Percentiles rank a stretch among this genome's conserved stretches.
Evolutionary conservation across 1,284 basidiomycete species (phyloP).

Genomic region (Cutaneotrichosporon dermatis): DNA sequence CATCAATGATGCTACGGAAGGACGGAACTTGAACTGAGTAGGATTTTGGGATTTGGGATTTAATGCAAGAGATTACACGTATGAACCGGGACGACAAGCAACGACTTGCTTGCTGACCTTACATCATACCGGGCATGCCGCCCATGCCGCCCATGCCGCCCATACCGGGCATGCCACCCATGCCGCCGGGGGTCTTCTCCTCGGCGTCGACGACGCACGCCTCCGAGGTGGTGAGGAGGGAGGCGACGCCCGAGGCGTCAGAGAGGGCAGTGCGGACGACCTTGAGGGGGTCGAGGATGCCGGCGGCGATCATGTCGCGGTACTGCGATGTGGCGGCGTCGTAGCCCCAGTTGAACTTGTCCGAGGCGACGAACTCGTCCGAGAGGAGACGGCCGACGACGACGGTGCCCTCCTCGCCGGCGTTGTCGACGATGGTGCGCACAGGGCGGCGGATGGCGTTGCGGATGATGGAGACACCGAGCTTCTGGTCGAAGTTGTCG

Average conservation of each 20-base stretch:
- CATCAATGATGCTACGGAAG: no score
- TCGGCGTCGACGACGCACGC: slow-evolving; percentile 89
- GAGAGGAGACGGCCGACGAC: slow-evolving; percentile 78
- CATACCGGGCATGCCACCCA: slow-evolving; percentile 48
- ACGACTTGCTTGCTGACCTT: not conserved
- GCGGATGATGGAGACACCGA: slow-evolving; percentile 90
- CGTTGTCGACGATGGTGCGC: slow-evolving; percentile 88
- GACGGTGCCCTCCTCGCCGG: slow-evolving; percentile 89
- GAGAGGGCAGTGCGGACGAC: slow-evolving; percentile 87
- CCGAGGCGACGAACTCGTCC: slow-evolving; percentile 39
- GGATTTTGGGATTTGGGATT: no score
- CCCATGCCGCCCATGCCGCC: slow-evolving; percentile 55
- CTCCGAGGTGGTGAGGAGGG: slow-evolving; percentile 88
- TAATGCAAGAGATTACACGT: no score
- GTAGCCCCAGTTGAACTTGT: slow-evolving; percentile 79
- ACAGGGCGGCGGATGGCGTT: slow-evolving; percentile 78
- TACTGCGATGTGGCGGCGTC: slow-evolving; percentile 88
- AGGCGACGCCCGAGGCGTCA: slow-evolving; percentile 78
- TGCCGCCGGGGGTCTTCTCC: slow-evolving; percentile 61
- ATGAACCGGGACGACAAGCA: no score
- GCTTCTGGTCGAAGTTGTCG: slow-evolving; percentile 94
- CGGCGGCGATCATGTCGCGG: slow-evolving; percentile 87
- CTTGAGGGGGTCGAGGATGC: slow-evolving; percentile 92
- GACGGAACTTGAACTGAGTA: no score
- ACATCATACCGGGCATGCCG: slow-evolving; percentile 51